Evolutionary conservation across 108 stramenopile genomes (phyloP), one percentile per base, ranked within the genome.

Genomic region (Skeletonema marinoi): DNA sequence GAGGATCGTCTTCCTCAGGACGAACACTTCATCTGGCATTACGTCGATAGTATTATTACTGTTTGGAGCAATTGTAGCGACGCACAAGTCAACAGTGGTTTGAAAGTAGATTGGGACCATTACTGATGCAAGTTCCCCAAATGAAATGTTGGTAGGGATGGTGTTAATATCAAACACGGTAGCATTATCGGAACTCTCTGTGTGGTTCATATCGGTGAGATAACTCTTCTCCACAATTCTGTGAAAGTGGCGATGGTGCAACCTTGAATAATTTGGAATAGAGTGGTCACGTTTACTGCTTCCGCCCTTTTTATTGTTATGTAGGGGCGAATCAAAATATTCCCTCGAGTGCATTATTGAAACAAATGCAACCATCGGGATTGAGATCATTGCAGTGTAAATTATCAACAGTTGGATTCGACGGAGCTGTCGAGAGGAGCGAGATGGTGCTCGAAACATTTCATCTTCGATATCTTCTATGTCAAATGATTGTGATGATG

Each of bases 51-150:
- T 59, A 56, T 25, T 56, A 56, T 25, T 56, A 56, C 7, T 2
- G 32, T 6, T 42, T 12, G 75, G 81, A 2, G 41, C 60, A 30
- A 82, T 82, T 11, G 70, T 54, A 19, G 66, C 48, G 39, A 60
- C 32, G 58, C 81, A 82, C 13, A 82, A 68, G 41, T 76, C 75
- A 63, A 82, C 66, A 33, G 81, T 73, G 14, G 33, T 69, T 60
- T 77, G 71, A 32, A 77, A 75, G 61, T 82, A 77, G 17, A 59
- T 50, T 29, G 81, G 81, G 1, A 82, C 32, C 75, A 82, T 73
- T 3, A 71, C n/a, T 25, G 58, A 10, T n/a, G 81, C 81, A 10
- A 82, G 75, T 32, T 75, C 70, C 46, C 75, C 54, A 59, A 82
- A 82, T 25, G 70, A 44, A 17, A 77, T 73, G 25, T 65, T 63